Evolutionary conservation across 805 yeast genomes (phyloP).

Genomic region (Candida namnaoensis): DNA sequence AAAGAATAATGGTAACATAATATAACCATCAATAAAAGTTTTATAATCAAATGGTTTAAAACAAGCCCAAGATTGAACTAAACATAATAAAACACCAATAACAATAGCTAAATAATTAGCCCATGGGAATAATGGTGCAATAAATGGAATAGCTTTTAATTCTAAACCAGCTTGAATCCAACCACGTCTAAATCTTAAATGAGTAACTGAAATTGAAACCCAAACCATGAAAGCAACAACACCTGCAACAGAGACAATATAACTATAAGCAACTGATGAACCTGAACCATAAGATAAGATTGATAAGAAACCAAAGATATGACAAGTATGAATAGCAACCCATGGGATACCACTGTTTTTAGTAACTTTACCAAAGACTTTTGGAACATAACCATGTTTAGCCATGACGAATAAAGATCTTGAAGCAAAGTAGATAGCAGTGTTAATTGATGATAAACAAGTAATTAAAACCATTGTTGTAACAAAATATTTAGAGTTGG

Average conservation of each 20-base stretch:
- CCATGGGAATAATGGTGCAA: conserved; percentile 42
- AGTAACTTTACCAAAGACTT: conserved; percentile 36
- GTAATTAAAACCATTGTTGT: conserved; percentile 58
- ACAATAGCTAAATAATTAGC: conserved; percentile 27
- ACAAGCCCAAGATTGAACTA: conserved; percentile 35
- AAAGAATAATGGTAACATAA: conserved; percentile 45
- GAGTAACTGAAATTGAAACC: conserved; percentile 52
- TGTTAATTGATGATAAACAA: conserved; percentile 55
- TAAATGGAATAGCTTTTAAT: conserved; percentile 59
- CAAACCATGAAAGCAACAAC: conserved; percentile 64
- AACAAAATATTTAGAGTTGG: conserved; percentile 51
- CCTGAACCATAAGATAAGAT: conserved; percentile 40
- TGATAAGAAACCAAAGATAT: conserved; percentile 51
- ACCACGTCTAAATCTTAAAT: conserved; percentile 56
- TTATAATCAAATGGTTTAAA: conserved; percentile 36
- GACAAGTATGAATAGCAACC: conserved; percentile 43
- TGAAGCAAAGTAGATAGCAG: conserved; percentile 57
- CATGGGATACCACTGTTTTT: conserved; percentile 47
- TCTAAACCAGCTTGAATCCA: conserved; percentile 49
- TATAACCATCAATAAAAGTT: conserved; percentile 46
- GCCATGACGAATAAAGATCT: conserved; percentile 56
- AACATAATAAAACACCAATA: conserved; percentile 25
- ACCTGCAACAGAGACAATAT: conserved; percentile 62
- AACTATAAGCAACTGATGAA: conserved; percentile 48
- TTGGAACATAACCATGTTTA: conserved; percentile 45